Evolutionary conservation across 2,329 filamentous ascomycete species (phyloP), one percentile per base, ranked within the genome.

Genomic region (Myriosclerotinia scirpicola): DNA sequence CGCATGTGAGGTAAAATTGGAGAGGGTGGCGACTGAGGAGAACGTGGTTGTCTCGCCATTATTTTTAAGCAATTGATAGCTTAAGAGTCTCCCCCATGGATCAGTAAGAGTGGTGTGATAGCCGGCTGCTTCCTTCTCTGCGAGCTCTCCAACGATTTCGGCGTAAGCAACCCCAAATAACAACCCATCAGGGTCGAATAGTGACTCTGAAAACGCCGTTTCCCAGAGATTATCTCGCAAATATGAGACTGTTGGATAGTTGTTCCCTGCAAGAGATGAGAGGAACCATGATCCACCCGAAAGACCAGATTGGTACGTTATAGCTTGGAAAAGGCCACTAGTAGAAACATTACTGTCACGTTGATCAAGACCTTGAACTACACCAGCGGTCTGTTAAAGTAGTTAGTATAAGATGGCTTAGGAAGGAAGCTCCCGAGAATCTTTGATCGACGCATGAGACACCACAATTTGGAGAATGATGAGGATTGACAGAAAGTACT

Each of bases 251-350:
- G 80, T 82, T 2, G 80, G 79, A 72, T 78, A 81, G 68, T 82
- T 79, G 72, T 81, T 82, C 9, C 79, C 80, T 14, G 78, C 76
- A 22, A 82, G 64, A 2, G 80, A 81, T 4, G 78, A 78, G 1
- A 82, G 70, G n/a, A 83, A 74, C 81, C 81, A 83, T 2, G 74
- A 71, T 50, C 81, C 81, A 36, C 80, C 80, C n/a, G 80, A 81
- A 3, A 83, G 74, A 11, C 78, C 81, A 55, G 78, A 73, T 53
- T 82, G 77, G 68, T 83, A 83, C 4, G 80, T 81, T 14, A 82
- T 59, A 6, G 75, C 77, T 72, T 83, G 81, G 64, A 78, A 81
- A 0, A 83, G 68, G 5, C 81, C 81, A 55, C 75, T 78, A 9
- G 78, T 78, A 54, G 74, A 75, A 7, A 75, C 69, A 54, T 77